Evolutionary conservation across 352 stramenopile genomes (phyloP).

Genomic region (Phytophthora melonis): DNA sequence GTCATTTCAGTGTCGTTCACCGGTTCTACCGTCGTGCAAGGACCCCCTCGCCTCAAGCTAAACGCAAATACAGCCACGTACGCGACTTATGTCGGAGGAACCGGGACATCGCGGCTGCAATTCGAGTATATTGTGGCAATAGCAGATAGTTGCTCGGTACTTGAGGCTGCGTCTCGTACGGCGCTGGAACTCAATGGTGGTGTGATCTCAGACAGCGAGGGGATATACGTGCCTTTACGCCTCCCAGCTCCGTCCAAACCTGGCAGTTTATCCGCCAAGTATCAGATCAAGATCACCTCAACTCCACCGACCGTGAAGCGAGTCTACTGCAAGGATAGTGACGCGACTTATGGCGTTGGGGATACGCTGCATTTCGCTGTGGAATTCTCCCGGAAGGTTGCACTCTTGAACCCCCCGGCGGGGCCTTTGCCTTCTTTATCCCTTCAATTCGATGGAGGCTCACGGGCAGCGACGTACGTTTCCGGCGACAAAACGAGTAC

Average conservation of each 20-base stretch:
- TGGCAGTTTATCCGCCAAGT: slow-evolving; percentile 58
- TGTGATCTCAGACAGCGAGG: slow-evolving; percentile 54
- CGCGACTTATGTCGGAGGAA: slow-evolving; percentile 64
- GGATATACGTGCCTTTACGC: slow-evolving; percentile 58
- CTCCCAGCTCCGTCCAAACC: slow-evolving; percentile 40
- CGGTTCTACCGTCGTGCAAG: slow-evolving; percentile 54
- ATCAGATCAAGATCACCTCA: slow-evolving; percentile 58
- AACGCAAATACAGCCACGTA: slow-evolving; percentile 54
- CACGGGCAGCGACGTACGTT: slow-evolving; percentile 41
- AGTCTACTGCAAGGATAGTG: slow-evolving; percentile 46
- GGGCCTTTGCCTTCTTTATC: slow-evolving; percentile 38
- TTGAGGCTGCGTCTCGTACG: slow-evolving; percentile 60
- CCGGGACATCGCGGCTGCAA: slow-evolving; percentile 45
- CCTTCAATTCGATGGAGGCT: slow-evolving; percentile 46
- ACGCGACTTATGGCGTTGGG: slow-evolving; percentile 55
- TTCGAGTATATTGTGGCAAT: slow-evolving; percentile 68
- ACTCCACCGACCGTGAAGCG: slow-evolving; percentile 44
- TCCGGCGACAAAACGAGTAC: slow-evolving; percentile 50
- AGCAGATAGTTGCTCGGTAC: slow-evolving; percentile 51
- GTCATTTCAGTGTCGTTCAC: slow-evolving; percentile 64
- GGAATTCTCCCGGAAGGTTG: slow-evolving; percentile 54
- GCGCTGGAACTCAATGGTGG: slow-evolving; percentile 64
- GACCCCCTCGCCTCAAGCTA: slow-evolving; percentile 55
- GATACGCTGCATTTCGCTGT: slow-evolving; percentile 61
- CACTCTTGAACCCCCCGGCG: slow-evolving; percentile 17